Evolutionary conservation across 768 basidiomycete species (phyloP).

Genomic region (Leccinellum albellum): DNA sequence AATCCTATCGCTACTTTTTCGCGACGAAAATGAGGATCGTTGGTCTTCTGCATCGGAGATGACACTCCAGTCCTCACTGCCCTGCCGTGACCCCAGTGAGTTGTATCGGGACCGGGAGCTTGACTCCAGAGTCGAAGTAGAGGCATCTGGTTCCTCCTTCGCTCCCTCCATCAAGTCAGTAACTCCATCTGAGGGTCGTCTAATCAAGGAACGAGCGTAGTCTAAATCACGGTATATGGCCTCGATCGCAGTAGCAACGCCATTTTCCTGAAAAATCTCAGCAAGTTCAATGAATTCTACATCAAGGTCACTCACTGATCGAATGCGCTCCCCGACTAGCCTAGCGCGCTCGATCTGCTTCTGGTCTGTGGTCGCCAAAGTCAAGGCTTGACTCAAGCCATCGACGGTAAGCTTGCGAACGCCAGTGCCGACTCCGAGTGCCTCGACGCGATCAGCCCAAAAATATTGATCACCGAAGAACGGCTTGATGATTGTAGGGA

Average conservation of each 20-base stretch:
- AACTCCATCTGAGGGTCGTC: conserved; percentile 38
- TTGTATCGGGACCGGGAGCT: conserved; percentile 45
- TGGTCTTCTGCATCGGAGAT: conserved; percentile 73
- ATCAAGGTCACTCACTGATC: conserved; percentile 48
- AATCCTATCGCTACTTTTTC: conserved; percentile 37
- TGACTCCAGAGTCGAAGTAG: conserved; percentile 30
- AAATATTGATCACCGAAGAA: conserved; percentile 99
- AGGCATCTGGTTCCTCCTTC: conserved; percentile 34
- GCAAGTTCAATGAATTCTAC: background rate
- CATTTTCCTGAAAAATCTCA: conserved; percentile 69
- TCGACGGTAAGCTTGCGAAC: conserved; percentile 86
- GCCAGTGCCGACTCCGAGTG: conserved; percentile 84
- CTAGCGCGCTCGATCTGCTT: conserved; percentile 88
- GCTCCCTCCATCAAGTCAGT: conserved; percentile 19
- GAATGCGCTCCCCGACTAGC: conserved; percentile 81
- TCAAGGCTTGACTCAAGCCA: conserved; percentile 71
- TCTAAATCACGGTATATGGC: conserved; percentile 95
- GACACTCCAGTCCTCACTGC: conserved; percentile 86
- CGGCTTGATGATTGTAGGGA: conserved; percentile 93
- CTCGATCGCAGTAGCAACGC: conserved; percentile 91
- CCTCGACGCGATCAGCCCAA: conserved; percentile 98
- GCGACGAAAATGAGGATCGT: conserved; percentile 53
- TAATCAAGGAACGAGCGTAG: conserved; percentile 86
- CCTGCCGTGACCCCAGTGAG: conserved; percentile 52
- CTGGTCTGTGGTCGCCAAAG: conserved; percentile 77